These are phyloP conservation scores for Salix brachista DNA, from an alignment of 345 rosid genomes.

Conservation along the genomic window DNA sequence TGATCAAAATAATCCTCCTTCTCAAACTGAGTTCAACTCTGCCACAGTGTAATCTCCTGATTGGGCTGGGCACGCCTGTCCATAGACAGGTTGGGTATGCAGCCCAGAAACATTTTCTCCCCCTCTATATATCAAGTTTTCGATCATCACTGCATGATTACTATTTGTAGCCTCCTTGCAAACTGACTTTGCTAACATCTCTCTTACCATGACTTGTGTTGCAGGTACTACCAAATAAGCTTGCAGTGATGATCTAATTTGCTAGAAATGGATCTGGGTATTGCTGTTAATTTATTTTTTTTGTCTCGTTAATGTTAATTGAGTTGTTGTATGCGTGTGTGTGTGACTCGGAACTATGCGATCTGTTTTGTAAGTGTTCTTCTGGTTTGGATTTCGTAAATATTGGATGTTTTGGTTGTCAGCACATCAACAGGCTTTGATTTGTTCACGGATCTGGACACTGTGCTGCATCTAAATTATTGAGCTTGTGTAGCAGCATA, in stretches of 20 bases:
- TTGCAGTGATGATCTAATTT: background rate
- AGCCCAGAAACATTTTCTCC: too few species aligned
- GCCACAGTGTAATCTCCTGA: background rate
- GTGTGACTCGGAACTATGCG: background rate
- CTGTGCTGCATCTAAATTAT: background rate
- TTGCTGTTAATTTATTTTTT: background rate
- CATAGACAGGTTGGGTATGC: background rate
- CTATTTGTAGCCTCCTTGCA: background rate
- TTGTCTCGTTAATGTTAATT: background rate
- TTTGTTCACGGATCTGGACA: background rate
- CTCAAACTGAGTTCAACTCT: background rate
- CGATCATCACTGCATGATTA: background rate
- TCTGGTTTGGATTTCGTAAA: background rate
- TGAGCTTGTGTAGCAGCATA: background rate
- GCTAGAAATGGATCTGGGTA: background rate
- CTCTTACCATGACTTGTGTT: background rate
- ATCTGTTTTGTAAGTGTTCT: constrained; percentile 6
- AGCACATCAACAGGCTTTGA: background rate
- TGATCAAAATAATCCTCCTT: background rate
- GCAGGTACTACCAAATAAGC: constrained; percentile 12
- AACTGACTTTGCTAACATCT: background rate
- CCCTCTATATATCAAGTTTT: background rate
- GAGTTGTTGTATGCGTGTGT: background rate
- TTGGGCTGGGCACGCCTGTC: background rate
- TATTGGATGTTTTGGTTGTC: constrained; percentile 9